Evolutionary conservation across 2,329 filamentous ascomycete species (phyloP).

Genomic region (Ascomycota sp.): DNA sequence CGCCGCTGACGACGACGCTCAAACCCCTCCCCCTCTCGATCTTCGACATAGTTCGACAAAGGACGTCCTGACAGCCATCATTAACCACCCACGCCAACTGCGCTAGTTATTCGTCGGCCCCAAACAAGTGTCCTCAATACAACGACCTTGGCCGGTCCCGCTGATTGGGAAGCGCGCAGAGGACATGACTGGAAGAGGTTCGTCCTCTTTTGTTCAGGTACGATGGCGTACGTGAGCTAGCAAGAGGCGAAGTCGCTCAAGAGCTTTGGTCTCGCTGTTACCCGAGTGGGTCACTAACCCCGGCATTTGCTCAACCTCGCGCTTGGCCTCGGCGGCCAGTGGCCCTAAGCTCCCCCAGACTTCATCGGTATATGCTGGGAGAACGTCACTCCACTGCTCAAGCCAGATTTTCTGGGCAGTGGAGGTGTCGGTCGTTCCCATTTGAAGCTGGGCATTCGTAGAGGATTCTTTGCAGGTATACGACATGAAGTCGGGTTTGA

Average conservation of each 20-base stretch:
- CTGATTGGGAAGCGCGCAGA: too few species aligned
- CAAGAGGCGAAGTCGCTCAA: slow-evolving; percentile 16
- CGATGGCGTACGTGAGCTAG: slow-evolving; percentile 13
- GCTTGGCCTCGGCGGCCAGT: slow-evolving; percentile 32
- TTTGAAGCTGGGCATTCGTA: slow-evolving; percentile 7
- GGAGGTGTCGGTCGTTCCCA: slow-evolving; percentile 18
- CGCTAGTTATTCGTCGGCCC: too few species aligned
- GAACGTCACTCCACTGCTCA: slow-evolving; percentile 33
- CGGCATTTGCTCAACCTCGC: slow-evolving; percentile 23
- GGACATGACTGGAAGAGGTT: too few species aligned
- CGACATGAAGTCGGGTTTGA: slow-evolving; percentile 23
- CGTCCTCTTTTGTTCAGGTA: too few species aligned
- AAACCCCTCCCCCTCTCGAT: too few species aligned
- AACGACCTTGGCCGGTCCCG: too few species aligned
- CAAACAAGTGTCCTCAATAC: too few species aligned
- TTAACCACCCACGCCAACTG: too few species aligned
- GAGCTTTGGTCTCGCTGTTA: slow-evolving; percentile 8
- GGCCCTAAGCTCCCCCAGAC: slow-evolving; percentile 46
- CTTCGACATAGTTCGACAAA: too few species aligned
- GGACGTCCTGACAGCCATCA: too few species aligned
- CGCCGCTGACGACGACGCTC: too few species aligned
- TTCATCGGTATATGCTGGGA: slow-evolving; percentile 38
- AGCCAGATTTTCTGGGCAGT: slow-evolving; percentile 26
- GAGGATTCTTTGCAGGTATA: slow-evolving; percentile 4
- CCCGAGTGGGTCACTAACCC: neutral